Base-by-base conservation (phyloP, 2,329 filamentous ascomycete species). In the Aspergillus udagawae region DNA sequence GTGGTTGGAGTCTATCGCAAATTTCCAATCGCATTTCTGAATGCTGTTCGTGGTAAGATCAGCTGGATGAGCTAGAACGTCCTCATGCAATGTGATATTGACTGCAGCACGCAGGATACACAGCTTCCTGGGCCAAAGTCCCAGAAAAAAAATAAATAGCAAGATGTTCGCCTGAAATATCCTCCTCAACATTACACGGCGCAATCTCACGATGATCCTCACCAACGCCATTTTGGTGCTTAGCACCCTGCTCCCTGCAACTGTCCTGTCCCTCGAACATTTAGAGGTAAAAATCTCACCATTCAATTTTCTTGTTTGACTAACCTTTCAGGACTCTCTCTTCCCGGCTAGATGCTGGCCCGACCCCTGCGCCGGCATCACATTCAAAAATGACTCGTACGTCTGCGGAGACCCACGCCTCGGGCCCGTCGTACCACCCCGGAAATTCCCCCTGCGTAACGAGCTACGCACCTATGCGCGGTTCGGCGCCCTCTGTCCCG, bases 401-500 rank as follows among this genome's bases (percentile, higher is more conserved):
- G 60, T 76, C 57, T 77, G 74, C 62, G 73, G 73, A n/a, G 74
- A 77, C 60, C 50, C 56, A 1, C 71, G 74, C 14, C 70, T 77
- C 1, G 75, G 75, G 0, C 75, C 75, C 1, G 63, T 71, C 35
- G 55, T 58, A 14, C 65, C 73, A 7, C 75, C 75, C 1, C 65
- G 58, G 8, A 64, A 62, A 25, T 68, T 76, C 8, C 70, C 72
- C 0, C 61, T 77, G 2, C 47, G 55, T 9, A 69, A 65, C 14
- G 62, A 67, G 20, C 57, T 75, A 1, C 68, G 27, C 62, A 71
- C 59, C 60, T 79, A 78, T 54, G 64, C 71, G 51, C 73, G 73
- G 8, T 75, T 79, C 14, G 78, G 75, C 5, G 66, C 69, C 1
- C 61, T 77, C 5, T 77, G 72, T 21, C 77, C 78, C 0, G 73